Base-by-base conservation (phyloP, 805 yeast genomes). In the Debaryomyces maramus region DNA sequence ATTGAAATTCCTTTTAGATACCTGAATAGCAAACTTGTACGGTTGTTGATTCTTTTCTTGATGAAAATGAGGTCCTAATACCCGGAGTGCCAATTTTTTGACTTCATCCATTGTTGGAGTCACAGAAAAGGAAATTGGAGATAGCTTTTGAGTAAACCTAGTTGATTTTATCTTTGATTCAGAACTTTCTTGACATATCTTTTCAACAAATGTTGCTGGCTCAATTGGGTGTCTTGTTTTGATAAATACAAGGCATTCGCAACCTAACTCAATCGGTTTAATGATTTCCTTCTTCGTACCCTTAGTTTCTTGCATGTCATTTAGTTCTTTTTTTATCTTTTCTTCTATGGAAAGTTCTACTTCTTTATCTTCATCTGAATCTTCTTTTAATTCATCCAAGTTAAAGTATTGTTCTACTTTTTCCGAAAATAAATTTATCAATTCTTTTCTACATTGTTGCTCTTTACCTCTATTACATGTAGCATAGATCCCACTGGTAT, bases 401-500 rank as follows among this genome's bases (percentile, higher is more conserved):
- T 55, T 54, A 43, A 64, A 70, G 46, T 57, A 63, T 41, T 65
- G 57, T 31, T 56, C 65, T 7, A 63, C 57, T 41, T 67, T 65
- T 36, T 67, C 72, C 4, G 53, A 63, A 30, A 89, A 73, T 7
- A 88, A 56, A 41, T 68, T 60, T 45, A 77, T 70, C 50, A 89
- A 64, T 58, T 89, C 97, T 46, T 79, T 80, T n/a, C 83, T 75
- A 44, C 95, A 88, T 38, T 76, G 80, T 39, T 73, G 73, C 59
- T 93, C 99, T 43, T 83, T 80, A 27, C 85, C 84, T 51, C 96
- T 74, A 36, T 80, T 78, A 61, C 97, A 91, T 0, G 98, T 86
- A 9, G 89, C 96, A 61, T 86, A 93, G 0, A 93, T 73, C 0
- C 99, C 99, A 27, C 83, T 67, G 39, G 93, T 85, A 28, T 84